Evolutionary conservation across 148 eudicot genomes (phyloP).

Genomic region (Pharnaceum exiguum): DNA sequence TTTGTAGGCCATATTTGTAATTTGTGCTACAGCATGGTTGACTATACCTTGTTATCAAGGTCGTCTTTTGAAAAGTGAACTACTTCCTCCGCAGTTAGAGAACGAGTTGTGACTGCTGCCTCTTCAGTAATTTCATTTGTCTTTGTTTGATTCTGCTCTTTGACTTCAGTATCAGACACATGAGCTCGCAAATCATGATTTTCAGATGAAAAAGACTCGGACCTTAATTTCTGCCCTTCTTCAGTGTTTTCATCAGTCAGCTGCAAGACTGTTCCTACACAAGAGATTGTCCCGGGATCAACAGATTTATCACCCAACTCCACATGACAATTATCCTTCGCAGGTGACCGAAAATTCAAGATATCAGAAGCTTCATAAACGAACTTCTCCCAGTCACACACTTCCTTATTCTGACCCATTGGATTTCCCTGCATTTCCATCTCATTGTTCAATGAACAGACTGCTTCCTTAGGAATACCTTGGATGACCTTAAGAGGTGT

Average conservation of each 20-base stretch:
- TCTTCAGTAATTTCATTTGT: conserved; percentile 14
- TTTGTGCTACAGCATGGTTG: background rate
- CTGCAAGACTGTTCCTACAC: conserved; percentile 25
- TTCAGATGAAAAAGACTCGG: conserved; percentile 8
- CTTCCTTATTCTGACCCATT: conserved; percentile 17
- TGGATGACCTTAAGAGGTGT: conserved; percentile 3
- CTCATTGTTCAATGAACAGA: conserved; percentile 10
- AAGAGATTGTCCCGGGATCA: conserved; percentile 20
- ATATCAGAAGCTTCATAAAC: conserved; percentile 25
- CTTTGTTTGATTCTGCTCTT: too few relatives aligned
- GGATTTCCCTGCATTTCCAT: conserved; percentile 10
- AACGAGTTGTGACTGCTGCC: conserved; percentile 2
- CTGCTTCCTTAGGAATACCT: conserved; percentile 7
- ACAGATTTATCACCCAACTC: conserved; percentile 12
- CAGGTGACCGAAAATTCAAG: conserved; percentile 20
- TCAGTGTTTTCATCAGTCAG: conserved; percentile 15
- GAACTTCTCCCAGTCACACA: conserved; percentile 28
- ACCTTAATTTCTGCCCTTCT: conserved; percentile 11
- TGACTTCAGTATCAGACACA: conserved; percentile 1
- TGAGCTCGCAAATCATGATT: conserved; percentile 7
- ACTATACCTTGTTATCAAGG: conserved; percentile 20
- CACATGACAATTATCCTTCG: conserved; percentile 9
- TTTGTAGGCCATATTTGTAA: too few relatives aligned
- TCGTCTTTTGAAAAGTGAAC: conserved; percentile 15
- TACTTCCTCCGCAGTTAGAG: conserved; percentile 15